Evolutionary conservation across 495 filamentous ascomycete species (phyloP), one percentile per base, ranked within the genome.

Genomic region (Penicillium paxilli): DNA sequence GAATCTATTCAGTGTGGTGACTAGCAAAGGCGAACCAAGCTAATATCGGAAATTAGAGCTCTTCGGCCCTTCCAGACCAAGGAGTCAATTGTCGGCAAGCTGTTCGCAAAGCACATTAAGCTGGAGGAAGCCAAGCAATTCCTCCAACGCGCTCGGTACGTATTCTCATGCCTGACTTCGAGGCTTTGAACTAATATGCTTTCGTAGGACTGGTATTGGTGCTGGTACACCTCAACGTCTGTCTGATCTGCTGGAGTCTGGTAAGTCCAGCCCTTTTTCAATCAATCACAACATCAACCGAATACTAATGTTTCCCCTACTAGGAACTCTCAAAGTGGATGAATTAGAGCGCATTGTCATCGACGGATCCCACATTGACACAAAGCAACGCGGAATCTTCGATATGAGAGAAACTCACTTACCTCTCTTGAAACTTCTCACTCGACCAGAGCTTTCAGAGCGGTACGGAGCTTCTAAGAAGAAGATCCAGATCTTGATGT

Each of bases 81-180:
- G 67, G 82, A 88, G 19, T 83, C 79, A 22, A 75, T 78, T 40
- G 85, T 98, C 2, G 91, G 88, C 20, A 98, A 98, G 69, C 78
- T 98, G 46, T 98, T 98, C 68, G 93, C 95, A 7, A 98, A 98
- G 66, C 94, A 98, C 57, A 96, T 98, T 75, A 98, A 98, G 72
- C 58, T 98, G 5, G 81, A 89, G 48, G 95, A 97, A 57, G 88
- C 91, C 16, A 84, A 92, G 49, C 80, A 88, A 44, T 88, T 87
- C 68, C 82, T 92, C 14, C 70, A 74, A 70, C 90, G 71, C 72
- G 81, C 69, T 54, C 77, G 81, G 77, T 83, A 72, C 46, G 65
- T n/a, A n/a, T 33, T 6, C 9, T 19, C 9, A 20, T 35, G 10
- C 11, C 67, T 71, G 57, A 69, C 51, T 20, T 12, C 9, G 1